Evolutionary conservation across 2,329 filamentous ascomycete genomes (phyloP).

Genomic region (Phoma sp.): DNA sequence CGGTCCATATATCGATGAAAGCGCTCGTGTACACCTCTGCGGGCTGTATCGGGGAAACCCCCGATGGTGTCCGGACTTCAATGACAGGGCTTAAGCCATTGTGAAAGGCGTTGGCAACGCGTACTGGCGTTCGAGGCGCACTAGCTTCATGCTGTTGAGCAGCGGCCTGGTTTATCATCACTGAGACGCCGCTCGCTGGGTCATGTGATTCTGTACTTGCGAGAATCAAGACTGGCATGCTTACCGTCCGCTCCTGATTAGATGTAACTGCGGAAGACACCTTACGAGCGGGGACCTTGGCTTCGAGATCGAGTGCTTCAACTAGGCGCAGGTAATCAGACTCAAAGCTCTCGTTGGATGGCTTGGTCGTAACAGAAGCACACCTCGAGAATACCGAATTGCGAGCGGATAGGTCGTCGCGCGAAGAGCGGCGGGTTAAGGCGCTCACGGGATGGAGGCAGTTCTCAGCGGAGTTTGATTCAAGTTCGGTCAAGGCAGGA

Average conservation of each 20-base stretch:
- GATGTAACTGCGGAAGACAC: background rate
- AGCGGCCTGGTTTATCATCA: background rate
- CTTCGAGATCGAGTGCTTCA: background rate
- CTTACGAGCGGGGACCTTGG: background rate
- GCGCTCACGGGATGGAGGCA: background rate
- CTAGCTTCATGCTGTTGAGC: background rate
- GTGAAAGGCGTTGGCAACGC: background rate
- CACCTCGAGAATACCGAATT: constrained; percentile 6
- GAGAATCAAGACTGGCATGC: background rate
- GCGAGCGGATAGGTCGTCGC: background rate
- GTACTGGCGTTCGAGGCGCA: background rate
- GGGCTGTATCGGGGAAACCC: background rate
- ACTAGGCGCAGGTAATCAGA: background rate
- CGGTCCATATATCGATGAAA: background rate
- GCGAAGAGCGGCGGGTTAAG: background rate
- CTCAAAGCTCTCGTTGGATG: constrained; percentile 6
- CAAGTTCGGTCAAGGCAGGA: too few species aligned
- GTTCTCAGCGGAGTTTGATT: too few species aligned
- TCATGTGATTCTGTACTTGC: background rate
- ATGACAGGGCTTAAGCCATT: background rate
- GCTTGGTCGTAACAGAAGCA: constrained; percentile 6
- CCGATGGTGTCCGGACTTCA: background rate
- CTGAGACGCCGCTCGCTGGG: background rate
- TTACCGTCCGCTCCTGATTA: background rate
- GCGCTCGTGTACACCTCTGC: background rate